These are phyloP conservation scores for Solanum lycopersicoides DNA, from an alignment of 257 asterid species.

Conservation along the genomic window DNA sequence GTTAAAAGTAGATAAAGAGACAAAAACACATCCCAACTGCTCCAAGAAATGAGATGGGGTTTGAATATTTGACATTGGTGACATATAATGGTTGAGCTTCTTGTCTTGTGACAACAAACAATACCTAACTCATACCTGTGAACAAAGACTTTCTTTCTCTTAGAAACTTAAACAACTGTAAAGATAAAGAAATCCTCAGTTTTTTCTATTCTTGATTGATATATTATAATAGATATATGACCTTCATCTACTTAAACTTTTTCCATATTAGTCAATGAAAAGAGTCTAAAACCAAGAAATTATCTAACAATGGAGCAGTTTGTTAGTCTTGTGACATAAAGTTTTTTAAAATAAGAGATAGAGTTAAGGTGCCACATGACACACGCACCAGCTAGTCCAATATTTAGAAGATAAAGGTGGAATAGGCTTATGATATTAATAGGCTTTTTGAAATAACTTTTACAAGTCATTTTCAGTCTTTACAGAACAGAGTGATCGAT, in stretches of 20 bases:
- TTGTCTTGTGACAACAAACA: slow-evolving; percentile 29
- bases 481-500: background rate
- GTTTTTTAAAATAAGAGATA: background rate
- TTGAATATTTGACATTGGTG: slow-evolving; percentile 22
- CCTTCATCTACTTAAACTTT: background rate
- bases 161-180: background rate
- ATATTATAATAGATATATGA: background rate
- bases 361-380: background rate
- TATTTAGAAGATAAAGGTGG: background rate
- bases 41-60: slow-evolving; percentile 32
- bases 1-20: slow-evolving; percentile 4
- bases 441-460: background rate
- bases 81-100: slow-evolving; percentile 12
- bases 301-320: background rate
- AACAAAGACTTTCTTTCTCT: slow-evolving; percentile 28
- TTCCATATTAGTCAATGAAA: background rate
- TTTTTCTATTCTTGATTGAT: slow-evolving; percentile 10
- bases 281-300: background rate
- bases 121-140: slow-evolving; percentile 70
- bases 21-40: slow-evolving; percentile 45
- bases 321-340: background rate
- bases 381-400: background rate
- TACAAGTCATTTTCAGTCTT: background rate
- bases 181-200: background rate
- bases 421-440: background rate